phyloP scores from a whole-genome alignment of 2,329 filamentous ascomycete species.

The Seiridium unicorne region DNA sequence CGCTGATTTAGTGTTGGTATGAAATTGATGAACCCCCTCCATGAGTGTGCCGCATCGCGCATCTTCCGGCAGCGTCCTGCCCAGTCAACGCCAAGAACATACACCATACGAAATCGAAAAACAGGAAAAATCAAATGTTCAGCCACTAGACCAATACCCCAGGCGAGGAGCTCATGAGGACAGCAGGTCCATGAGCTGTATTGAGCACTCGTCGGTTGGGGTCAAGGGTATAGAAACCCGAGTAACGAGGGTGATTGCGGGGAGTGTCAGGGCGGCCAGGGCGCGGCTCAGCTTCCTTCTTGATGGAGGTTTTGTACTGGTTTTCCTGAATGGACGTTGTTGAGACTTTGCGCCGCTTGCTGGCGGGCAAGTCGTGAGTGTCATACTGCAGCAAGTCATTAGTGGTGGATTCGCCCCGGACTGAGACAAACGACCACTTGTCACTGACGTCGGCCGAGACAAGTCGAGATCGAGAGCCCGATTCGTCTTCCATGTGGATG shows the following conservation, averaged over 20 bases:
- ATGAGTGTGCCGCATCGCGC: no score
- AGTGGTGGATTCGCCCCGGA: constrained; percentile 2
- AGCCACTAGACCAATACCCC: not conserved
- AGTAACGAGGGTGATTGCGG: constrained; percentile 5
- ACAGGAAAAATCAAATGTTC: not conserved
- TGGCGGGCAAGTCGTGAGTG: not conserved
- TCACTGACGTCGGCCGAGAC: not conserved
- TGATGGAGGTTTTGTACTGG: not conserved
- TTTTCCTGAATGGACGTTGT: not conserved
- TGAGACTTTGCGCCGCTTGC: constrained; percentile 1
- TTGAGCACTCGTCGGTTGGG: not conserved
- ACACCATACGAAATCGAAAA: not conserved
- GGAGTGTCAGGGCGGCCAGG: not conserved
- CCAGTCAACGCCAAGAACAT: not conserved
- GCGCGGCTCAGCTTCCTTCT: not conserved
- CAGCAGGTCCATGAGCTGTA: not conserved
- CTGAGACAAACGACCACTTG: constrained; percentile 2
- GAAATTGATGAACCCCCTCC: no score
- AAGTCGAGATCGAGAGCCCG: not conserved
- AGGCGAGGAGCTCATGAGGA: not conserved
- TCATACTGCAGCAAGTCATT: not conserved
- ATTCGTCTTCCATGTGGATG: not conserved
- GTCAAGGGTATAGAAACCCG: not conserved
- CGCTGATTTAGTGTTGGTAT: no score
- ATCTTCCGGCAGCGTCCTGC: no score